phyloP scores from a whole-genome alignment of 2,329 filamentous ascomycete genomes.

The Talaromyces sp. region DNA sequence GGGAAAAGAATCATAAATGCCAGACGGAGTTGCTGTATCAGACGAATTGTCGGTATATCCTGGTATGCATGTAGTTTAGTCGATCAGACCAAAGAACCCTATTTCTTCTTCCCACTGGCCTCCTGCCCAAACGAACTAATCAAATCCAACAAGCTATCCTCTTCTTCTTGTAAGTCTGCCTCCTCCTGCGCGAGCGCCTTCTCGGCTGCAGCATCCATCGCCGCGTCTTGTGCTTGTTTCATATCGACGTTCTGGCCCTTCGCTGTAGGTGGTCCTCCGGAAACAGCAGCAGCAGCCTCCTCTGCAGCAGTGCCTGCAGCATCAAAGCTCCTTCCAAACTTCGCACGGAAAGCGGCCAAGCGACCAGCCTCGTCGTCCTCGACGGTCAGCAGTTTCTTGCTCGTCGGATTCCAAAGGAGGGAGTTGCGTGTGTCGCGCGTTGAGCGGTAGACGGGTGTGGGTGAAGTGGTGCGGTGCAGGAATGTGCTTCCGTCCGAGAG shows the following conservation, averaged over 20 bases:
- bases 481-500: slow-evolving; percentile 86
- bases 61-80: not conserved
- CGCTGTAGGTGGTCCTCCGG: slow-evolving; percentile 19
- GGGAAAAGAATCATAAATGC: not conserved
- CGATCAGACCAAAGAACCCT: not conserved
- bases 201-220: slow-evolving; percentile 39
- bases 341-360: slow-evolving; percentile 76
- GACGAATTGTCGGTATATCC: not conserved
- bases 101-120: slow-evolving; percentile 27
- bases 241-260: slow-evolving; percentile 26
- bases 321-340: slow-evolving; percentile 85
- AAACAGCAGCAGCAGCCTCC: slow-evolving; percentile 28
- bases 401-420: slow-evolving; percentile 83
- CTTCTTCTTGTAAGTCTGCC: slow-evolving; percentile 44
- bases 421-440: slow-evolving; percentile 87
- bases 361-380: slow-evolving; percentile 94
- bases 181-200: slow-evolving; percentile 44
- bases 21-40: not conserved
- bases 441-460: slow-evolving; percentile 55
- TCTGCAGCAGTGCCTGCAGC: slow-evolving; percentile 41
- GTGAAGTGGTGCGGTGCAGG: slow-evolving; percentile 50
- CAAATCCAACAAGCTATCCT: slow-evolving; percentile 57
- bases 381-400: slow-evolving; percentile 75
- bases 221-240: slow-evolving; percentile 30
- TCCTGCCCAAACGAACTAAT: slow-evolving; percentile 51